Evolutionary conservation across 2,329 filamentous ascomycete species (phyloP).

Genomic region (Domatiomyces globalis): DNA sequence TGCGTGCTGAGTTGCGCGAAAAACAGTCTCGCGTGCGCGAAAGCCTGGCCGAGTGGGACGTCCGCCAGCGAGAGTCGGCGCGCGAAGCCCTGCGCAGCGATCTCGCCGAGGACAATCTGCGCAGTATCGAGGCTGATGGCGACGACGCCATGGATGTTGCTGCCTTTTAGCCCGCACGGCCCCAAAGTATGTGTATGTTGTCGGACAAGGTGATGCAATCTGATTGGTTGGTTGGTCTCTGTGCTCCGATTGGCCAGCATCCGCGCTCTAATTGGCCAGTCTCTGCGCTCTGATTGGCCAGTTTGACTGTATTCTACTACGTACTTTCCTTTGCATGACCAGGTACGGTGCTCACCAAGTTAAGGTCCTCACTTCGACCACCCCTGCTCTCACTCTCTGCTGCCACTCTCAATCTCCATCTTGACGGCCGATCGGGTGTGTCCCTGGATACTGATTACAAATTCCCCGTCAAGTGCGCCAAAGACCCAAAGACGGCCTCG

Average conservation of each 20-base stretch:
- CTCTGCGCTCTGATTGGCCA: too few relatives aligned
- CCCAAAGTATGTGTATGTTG: too few relatives aligned
- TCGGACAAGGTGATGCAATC: too few relatives aligned
- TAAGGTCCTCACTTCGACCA: background rate
- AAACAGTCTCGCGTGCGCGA: conserved; percentile 30
- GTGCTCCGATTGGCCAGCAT: too few relatives aligned
- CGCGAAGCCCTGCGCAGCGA: conserved; percentile 34
- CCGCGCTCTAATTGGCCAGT: too few relatives aligned
- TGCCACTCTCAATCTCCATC: background rate
- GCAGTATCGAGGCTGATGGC: conserved; percentile 30
- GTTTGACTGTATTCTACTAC: too few relatives aligned
- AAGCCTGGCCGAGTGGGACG: conserved; percentile 34
- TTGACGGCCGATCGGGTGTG: too few relatives aligned
- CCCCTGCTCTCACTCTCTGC: too few relatives aligned
- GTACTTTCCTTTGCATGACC: too few relatives aligned
- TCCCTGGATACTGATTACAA: too few relatives aligned
- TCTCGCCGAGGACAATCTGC: conserved; percentile 34
- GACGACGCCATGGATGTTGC: conserved; percentile 29
- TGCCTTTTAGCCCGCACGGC: conserved; percentile 23
- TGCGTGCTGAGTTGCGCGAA: conserved; percentile 31
- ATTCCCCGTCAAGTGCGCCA: conserved; percentile 8
- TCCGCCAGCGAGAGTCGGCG: conserved; percentile 32
- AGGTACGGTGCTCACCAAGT: background rate
- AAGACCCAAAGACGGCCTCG: conserved; percentile 5
- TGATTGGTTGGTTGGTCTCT: too few relatives aligned